Conservation (phyloP, 306 rosid genomes). For the Potentilla sterilis region DNA sequence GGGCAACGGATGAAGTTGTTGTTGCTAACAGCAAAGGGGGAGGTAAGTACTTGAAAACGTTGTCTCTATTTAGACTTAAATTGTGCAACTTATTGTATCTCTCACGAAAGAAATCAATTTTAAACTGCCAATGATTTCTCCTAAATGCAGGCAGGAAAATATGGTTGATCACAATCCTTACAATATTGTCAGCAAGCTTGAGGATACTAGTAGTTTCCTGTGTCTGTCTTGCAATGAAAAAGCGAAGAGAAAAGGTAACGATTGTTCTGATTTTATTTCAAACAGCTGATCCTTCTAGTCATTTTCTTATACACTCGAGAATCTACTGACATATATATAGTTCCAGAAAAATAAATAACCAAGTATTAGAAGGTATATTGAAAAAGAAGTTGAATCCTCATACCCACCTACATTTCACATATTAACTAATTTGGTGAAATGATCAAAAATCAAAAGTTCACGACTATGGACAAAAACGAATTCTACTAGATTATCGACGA, state of each 20-base stretch:
- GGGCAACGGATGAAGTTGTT: constrained; percentile 10
- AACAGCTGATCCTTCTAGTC: background rate
- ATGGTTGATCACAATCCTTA: constrained; percentile 29
- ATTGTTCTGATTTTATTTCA: background rate
- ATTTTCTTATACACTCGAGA: background rate
- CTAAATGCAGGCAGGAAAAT: constrained; percentile 41
- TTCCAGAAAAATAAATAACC: too few species aligned
- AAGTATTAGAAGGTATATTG: too few species aligned
- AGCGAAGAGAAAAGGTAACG: constrained; percentile 25
- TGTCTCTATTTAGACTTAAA: too few species aligned
- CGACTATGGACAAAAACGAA: too few species aligned
- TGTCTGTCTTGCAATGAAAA: constrained; percentile 18
- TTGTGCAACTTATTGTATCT: background rate
- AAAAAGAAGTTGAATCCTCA: too few species aligned
- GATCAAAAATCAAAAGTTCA: too few species aligned
- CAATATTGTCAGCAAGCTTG: constrained; percentile 23
- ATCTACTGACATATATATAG: too few species aligned
- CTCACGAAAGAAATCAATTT: background rate
- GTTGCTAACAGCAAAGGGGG: constrained; percentile 12
- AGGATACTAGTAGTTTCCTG: constrained; percentile 23
- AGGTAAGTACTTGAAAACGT: constrained; percentile 30
- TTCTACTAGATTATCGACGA: too few species aligned
- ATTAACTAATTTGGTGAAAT: too few species aligned
- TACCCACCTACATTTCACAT: too few species aligned
- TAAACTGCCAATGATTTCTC: constrained; percentile 6